Base-by-base conservation (phyloP, 2,329 filamentous ascomycete species). In the Malbranchea cinnamomea region DNA sequence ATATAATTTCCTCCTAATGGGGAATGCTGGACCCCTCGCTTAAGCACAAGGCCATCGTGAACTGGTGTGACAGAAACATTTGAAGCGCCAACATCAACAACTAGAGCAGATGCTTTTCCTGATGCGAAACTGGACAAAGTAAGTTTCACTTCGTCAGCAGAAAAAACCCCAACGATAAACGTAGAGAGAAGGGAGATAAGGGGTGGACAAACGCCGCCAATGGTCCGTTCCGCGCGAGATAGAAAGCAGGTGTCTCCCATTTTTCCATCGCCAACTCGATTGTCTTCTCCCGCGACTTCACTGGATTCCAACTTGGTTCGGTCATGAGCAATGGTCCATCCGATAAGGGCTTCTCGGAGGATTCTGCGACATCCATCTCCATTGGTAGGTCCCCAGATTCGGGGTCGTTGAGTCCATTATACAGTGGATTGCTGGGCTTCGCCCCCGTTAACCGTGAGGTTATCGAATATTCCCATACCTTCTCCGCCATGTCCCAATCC, bases 211-310 rank as follows among this genome's bases (percentile, higher is more conserved):
- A 32, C 30, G 23, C 80, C 32, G 87, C 76, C 50, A 94, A 69
- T 24, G 94, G 85, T 15, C 87, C 84, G 31, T 76, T 91, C 48
- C 82, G 75, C 39, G 82, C 82, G 37, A 95, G 65, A 68, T 87
- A 98, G 56, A 94, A 95, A 4, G 89, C 89, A 11, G 89, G 89
- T 33, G 78, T 79, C 16, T 83, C 85, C 84, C 89, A 98, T 49
- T 74, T 81, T 65, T 98, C 89, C 77, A 98, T 94, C 36, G 83
- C 84, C 39, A 95, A 74, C 60, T 98, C 89, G 46, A 94, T 87
- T 23, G 78, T 77, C 68, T 89, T 92, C 60, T 98, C 89, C 36
- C 91, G 70, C 36, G 79, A 73, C 62, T 94, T 94, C 24, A 71
- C 57, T 15, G 74, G 68, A 57, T 93, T 95, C 85, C 87, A 95